phyloP scores from a whole-genome alignment of 306 rosid genomes.

The Alnus glutinosa region DNA sequence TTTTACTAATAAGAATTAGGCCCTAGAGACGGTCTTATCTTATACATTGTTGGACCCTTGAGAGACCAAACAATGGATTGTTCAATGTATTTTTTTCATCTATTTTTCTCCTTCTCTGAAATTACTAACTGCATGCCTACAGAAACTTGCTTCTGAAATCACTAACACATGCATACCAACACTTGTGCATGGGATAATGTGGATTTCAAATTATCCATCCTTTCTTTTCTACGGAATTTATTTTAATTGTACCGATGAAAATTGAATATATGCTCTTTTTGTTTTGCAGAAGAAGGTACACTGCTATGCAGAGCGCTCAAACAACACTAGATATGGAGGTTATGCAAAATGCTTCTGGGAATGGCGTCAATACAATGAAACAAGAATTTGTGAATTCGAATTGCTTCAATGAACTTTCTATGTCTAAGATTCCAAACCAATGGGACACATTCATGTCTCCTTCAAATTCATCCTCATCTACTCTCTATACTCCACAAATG shows the following conservation, averaged over 20 bases:
- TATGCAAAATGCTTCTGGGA: slow-evolving; percentile 44
- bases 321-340: slow-evolving; percentile 53
- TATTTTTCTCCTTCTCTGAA: neutral
- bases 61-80: neutral
- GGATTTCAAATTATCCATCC: neutral
- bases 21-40: slow-evolving; percentile 6
- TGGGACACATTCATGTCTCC: slow-evolving; percentile 70
- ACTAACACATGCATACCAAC: neutral
- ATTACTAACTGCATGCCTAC: no score
- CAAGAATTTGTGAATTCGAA: slow-evolving; percentile 51
- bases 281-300: slow-evolving; percentile 66
- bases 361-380: slow-evolving; percentile 39
- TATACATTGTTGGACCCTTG: neutral
- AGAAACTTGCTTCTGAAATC: neutral
- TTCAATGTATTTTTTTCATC: neutral
- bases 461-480: slow-evolving; percentile 72
- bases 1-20: neutral
- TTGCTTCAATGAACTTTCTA: slow-evolving; percentile 49
- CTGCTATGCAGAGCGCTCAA: slow-evolving; percentile 71
- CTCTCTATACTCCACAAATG: slow-evolving; percentile 55
- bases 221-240: neutral
- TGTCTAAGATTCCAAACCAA: slow-evolving; percentile 58
- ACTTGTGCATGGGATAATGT: slow-evolving; percentile 12
- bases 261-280: neutral
- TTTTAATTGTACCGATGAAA: neutral